phyloP scores from a whole-genome alignment of 2,329 filamentous ascomycete genomes.

The Periconia macrospinosa region DNA sequence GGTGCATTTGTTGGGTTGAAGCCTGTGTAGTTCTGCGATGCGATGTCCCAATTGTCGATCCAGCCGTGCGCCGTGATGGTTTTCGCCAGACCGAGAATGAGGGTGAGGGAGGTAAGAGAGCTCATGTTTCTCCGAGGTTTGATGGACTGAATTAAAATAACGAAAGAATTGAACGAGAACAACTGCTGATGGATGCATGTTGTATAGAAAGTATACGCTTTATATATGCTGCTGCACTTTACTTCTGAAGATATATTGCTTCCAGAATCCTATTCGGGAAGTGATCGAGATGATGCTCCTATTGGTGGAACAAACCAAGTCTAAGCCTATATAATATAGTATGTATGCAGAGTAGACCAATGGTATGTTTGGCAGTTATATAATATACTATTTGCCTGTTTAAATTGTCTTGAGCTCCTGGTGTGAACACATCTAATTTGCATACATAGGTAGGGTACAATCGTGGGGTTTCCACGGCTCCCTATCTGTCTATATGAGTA shows the following conservation, averaged over 20 bases:
- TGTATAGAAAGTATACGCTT: no score
- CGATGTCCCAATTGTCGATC: constrained; percentile 30
- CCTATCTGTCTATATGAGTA: no score
- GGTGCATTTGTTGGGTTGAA: constrained; percentile 35
- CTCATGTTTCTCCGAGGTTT: constrained; percentile 6
- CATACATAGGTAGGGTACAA: no score
- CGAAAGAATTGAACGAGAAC: background rate
- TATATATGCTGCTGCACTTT: no score
- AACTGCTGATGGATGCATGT: no score
- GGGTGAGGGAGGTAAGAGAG: constrained; percentile 17
- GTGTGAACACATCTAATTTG: background rate
- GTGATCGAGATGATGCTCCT: background rate
- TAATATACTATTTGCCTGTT: background rate
- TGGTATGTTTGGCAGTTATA: background rate
- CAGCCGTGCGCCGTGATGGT: constrained; percentile 36
- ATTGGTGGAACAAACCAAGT: background rate
- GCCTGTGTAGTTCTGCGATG: constrained; percentile 31
- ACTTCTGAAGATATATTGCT: background rate
- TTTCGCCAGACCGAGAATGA: constrained; percentile 7
- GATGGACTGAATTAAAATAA: background rate
- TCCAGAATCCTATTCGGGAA: background rate
- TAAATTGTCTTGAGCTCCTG: background rate
- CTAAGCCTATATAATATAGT: background rate
- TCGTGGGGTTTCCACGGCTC: no score
- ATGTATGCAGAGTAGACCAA: background rate